Conservation (phyloP, 495 filamentous ascomycete genomes). For the Parmelia sp. region DNA sequence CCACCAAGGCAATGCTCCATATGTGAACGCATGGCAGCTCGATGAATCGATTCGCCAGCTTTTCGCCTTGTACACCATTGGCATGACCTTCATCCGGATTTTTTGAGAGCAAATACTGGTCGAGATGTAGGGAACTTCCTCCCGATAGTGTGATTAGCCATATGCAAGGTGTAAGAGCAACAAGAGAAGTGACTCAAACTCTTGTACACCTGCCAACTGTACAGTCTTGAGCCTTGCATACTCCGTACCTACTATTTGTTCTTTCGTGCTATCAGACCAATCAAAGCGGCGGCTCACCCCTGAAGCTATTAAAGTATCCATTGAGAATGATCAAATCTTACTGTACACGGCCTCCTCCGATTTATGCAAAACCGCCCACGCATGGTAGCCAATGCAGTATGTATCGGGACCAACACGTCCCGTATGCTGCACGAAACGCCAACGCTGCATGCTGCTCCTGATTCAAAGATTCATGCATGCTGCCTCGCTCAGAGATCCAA, state of each 20-base stretch:
- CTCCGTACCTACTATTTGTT: not conserved
- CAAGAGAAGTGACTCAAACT: not conserved
- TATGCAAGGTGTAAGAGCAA: not conserved
- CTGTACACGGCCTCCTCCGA: not conserved
- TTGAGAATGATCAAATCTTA: not conserved
- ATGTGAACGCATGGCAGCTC: not conserved
- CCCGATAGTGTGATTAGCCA: not conserved
- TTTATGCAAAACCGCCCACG: not conserved
- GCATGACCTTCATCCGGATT: too few species aligned
- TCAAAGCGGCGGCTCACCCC: not conserved
- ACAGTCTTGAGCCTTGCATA: not conserved
- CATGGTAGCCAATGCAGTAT: not conserved
- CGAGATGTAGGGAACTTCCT: not conserved
- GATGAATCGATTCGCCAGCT: not conserved
- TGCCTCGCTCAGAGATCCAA: not conserved
- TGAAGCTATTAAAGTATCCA: not conserved
- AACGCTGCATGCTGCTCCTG: conserved; percentile 1
- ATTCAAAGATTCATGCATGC: not conserved
- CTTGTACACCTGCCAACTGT: not conserved
- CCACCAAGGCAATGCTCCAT: not conserved
- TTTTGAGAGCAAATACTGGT: not conserved
- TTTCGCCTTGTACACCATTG: too few species aligned
- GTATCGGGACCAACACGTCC: not conserved
- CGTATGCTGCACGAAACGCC: conserved; percentile 1
- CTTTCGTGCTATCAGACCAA: not conserved